Evolutionary conservation across 371 early-diverging fungal genomes (phyloP).

Genomic region (Massospora cicadina): DNA sequence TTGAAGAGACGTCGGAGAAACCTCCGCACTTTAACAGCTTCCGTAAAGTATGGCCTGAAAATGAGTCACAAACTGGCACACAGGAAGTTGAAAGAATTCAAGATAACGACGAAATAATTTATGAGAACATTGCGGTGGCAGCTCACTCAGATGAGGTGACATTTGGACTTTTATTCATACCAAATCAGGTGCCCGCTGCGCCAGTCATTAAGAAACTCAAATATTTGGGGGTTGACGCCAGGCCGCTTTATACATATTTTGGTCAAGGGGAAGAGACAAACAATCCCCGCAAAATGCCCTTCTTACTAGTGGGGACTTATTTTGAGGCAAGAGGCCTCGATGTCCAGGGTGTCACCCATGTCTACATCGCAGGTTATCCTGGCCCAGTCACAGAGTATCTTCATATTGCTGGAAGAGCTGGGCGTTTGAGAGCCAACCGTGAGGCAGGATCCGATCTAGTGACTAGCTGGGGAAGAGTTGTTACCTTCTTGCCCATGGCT

Average conservation of each 20-base stretch:
- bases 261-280: not conserved
- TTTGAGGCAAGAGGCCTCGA: conserved; percentile 74
- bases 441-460: conserved; percentile 31
- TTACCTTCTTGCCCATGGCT: not conserved
- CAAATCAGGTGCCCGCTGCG: conserved; percentile 30
- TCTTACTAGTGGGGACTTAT: conserved; percentile 26
- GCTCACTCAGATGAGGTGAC: conserved; percentile 26
- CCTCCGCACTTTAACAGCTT: not conserved
- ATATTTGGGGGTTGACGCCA: not conserved
- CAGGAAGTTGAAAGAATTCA: conserved; percentile 17
- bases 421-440: conserved; percentile 29
- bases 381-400: conserved; percentile 39
- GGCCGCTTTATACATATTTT: not conserved
- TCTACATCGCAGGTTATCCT: conserved; percentile 59
- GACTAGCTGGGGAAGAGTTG: conserved; percentile 29
- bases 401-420: conserved; percentile 74
- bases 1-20: not conserved
- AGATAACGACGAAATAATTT: conserved; percentile 37
- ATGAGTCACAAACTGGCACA: conserved; percentile 6
- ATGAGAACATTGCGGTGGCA: conserved; percentile 33
- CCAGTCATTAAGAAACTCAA: not conserved
- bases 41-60: not conserved
- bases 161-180: conserved; percentile 43
- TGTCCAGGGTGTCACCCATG: conserved; percentile 63
- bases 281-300: not conserved